Conservation (phyloP, 2,329 filamentous ascomycete genomes). For the Arthroderma uncinatum region DNA sequence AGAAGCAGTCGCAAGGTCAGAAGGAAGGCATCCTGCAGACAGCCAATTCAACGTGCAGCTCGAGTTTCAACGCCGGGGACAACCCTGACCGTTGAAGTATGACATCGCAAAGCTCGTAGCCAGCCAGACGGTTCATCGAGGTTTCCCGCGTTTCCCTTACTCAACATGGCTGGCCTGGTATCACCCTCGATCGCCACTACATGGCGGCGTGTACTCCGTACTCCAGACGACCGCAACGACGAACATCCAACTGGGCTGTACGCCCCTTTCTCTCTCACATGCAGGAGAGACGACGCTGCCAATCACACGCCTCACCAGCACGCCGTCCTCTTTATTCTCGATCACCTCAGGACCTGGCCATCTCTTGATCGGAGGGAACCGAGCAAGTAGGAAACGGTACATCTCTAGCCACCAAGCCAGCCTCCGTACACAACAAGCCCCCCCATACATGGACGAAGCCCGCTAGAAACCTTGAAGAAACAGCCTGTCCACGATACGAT, state of each 20-base stretch:
- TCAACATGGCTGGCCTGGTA: neutral
- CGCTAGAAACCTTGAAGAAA: constrained; percentile 1
- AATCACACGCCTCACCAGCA: neutral
- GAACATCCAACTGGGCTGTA: neutral
- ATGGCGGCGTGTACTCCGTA: constrained; percentile 7
- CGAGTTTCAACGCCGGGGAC: neutral
- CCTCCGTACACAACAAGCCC: neutral
- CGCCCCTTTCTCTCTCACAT: constrained; percentile 1
- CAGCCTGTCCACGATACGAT: neutral
- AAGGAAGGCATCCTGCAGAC: neutral
- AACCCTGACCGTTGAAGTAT: constrained; percentile 6
- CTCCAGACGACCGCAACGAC: constrained; percentile 51
- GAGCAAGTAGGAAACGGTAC: constrained; percentile 1
- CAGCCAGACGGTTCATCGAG: constrained; percentile 5
- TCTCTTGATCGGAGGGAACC: neutral
- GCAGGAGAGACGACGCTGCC: constrained; percentile 3
- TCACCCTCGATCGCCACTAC: constrained; percentile 5
- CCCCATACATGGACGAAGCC: neutral
- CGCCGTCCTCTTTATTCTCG: neutral
- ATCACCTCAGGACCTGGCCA: neutral
- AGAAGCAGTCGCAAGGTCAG: neutral
- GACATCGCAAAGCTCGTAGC: constrained; percentile 4
- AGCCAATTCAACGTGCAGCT: constrained; percentile 4
- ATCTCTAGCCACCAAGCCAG: neutral
- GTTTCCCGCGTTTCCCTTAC: neutral